These are phyloP conservation scores for Henningerozyma blattae DNA, from an alignment of 805 yeast genomes.

Conservation along the genomic window DNA sequence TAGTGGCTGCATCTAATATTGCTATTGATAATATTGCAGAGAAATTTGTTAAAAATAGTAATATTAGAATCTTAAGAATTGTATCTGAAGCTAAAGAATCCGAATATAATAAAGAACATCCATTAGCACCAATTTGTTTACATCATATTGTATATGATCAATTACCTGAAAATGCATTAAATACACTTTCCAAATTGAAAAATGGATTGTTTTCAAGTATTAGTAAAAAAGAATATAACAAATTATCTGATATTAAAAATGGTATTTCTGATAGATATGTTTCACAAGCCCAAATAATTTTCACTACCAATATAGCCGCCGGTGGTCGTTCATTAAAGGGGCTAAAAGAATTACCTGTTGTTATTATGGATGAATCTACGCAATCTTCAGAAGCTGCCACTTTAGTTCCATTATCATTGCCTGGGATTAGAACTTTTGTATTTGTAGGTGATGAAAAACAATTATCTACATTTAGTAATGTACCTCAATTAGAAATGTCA, in stretches of 20 bases:
- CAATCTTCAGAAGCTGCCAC: slow-evolving; percentile 67
- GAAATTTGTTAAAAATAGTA: slow-evolving; percentile 40
- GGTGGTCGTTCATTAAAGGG: slow-evolving; percentile 54
- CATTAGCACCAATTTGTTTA: slow-evolving; percentile 45
- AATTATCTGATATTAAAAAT: slow-evolving; percentile 33
- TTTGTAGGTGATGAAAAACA: slow-evolving; percentile 73
- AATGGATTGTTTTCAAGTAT: slow-evolving; percentile 30
- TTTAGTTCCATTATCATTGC: slow-evolving; percentile 56
- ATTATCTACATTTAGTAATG: slow-evolving; percentile 57
- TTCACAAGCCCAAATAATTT: slow-evolving; percentile 56
- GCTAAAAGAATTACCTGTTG: slow-evolving; percentile 45
- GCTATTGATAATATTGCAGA: slow-evolving; percentile 72
- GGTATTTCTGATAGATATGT: slow-evolving; percentile 38
- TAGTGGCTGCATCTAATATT: slow-evolving; percentile 65
- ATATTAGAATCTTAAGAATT: slow-evolving; percentile 41
- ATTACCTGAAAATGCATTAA: slow-evolving; percentile 34
- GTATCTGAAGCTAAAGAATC: slow-evolving; percentile 48
- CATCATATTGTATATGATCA: slow-evolving; percentile 47
- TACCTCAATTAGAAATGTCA: slow-evolving; percentile 54
- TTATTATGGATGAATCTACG: slow-evolving; percentile 70
- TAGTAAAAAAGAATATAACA: slow-evolving; percentile 37
- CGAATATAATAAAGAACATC: slow-evolving; percentile 48
- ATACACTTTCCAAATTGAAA: slow-evolving; percentile 32
- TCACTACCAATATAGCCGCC: slow-evolving; percentile 62
- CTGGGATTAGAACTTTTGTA: slow-evolving; percentile 53